Evolutionary conservation across 2,329 filamentous ascomycete species (phyloP).

Genomic region (Thelonectria olida): DNA sequence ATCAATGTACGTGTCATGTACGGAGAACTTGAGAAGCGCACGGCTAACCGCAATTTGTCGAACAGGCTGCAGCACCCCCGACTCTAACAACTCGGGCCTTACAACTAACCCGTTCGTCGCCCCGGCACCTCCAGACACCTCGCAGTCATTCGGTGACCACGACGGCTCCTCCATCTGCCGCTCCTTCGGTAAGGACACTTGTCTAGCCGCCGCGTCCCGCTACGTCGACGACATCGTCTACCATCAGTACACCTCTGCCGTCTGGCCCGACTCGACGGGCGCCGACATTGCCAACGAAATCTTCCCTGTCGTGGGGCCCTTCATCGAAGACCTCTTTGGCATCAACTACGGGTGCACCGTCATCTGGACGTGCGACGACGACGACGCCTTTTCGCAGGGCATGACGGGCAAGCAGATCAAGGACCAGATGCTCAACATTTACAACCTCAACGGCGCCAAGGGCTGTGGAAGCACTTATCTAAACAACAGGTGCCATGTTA

Average conservation of each 20-base stretch:
- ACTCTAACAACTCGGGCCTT: slow-evolving; percentile 10
- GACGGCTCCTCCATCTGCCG: slow-evolving; percentile 19
- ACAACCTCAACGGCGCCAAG: slow-evolving; percentile 19
- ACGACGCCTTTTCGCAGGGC: slow-evolving; percentile 11
- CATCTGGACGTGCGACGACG: slow-evolving; percentile 18
- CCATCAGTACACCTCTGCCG: slow-evolving; percentile 16
- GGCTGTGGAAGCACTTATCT: slow-evolving; percentile 17
- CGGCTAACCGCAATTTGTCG: not conserved
- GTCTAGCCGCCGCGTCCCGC: not conserved
- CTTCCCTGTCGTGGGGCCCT: slow-evolving; percentile 8
- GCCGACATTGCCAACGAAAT: slow-evolving; percentile 10
- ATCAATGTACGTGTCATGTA: slow-evolving; percentile 14
- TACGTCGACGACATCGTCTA: slow-evolving; percentile 18
- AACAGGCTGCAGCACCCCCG: slow-evolving; percentile 15
- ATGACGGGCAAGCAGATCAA: slow-evolving; percentile 26
- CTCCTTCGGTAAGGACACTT: slow-evolving; percentile 14
- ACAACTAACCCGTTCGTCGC: slow-evolving; percentile 16
- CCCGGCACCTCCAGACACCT: not conserved
- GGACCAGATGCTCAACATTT: slow-evolving; percentile 19
- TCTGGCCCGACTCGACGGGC: slow-evolving; percentile 11
- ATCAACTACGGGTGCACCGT: slow-evolving; percentile 22
- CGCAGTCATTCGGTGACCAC: slow-evolving; percentile 1
- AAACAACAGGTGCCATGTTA: slow-evolving; percentile 14
- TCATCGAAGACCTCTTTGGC: slow-evolving; percentile 11
- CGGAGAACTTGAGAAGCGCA: not conserved